Percentiles rank a stretch among this genome's conserved stretches.
Evolutionary conservation across 2,329 filamentous ascomycete species (phyloP).

Genomic region (Nemania diffusa): DNA sequence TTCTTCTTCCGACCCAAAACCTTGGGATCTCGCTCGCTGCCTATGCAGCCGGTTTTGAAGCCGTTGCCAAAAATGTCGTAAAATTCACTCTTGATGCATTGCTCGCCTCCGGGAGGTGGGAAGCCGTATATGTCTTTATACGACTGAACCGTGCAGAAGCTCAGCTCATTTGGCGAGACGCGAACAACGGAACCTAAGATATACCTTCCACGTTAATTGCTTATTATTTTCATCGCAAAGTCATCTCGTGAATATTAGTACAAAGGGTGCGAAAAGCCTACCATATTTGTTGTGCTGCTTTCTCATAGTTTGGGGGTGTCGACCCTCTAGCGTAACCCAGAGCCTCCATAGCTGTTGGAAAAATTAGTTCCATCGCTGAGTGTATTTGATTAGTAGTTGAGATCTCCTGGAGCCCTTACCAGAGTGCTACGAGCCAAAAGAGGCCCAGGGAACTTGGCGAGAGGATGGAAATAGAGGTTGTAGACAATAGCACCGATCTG

Average conservation of each 20-base stretch:
- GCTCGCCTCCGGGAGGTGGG: constrained; percentile 15
- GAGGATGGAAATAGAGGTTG: constrained; percentile 39
- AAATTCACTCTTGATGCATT: constrained; percentile 36
- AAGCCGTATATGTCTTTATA: constrained; percentile 37
- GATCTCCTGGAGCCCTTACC: constrained; percentile 26
- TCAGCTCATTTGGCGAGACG: constrained; percentile 38
- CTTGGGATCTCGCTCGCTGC: constrained; percentile 35
- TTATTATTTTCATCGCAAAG: neutral
- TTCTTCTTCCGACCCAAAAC: constrained; percentile 33
- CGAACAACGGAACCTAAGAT: constrained; percentile 34
- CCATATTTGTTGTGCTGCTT: constrained; percentile 34
- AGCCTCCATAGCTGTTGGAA: constrained; percentile 36
- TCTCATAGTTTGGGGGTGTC: constrained; percentile 24
- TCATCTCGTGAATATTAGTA: constrained; percentile 1
- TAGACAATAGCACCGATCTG: constrained; percentile 29
- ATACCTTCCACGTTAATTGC: neutral
- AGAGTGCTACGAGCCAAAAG: constrained; percentile 22
- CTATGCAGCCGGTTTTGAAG: constrained; percentile 34
- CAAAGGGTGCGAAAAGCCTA: neutral
- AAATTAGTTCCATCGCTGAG: neutral
- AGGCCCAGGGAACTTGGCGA: constrained; percentile 36
- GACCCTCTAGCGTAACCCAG: constrained; percentile 34
- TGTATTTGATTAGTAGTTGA: neutral
- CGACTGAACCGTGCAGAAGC: constrained; percentile 30
- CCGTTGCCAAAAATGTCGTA: constrained; percentile 38